Conservation (phyloP, 371 early-diverging fungal species). For the Saksenaea oblongispora region DNA sequence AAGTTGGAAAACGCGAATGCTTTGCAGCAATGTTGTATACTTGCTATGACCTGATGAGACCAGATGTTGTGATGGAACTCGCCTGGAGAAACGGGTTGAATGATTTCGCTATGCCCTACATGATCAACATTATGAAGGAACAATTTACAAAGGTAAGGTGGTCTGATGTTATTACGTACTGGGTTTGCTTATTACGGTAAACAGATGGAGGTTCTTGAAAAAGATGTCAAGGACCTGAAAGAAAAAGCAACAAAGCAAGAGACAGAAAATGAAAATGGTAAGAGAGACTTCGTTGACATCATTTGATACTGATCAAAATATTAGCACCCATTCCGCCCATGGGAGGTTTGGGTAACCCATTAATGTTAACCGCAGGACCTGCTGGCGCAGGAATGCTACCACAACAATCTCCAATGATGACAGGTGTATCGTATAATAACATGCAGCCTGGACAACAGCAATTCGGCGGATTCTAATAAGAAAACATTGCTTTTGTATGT, state of each 20-base stretch:
- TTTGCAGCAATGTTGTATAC: constrained; percentile 90
- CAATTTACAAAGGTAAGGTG: constrained; percentile 66
- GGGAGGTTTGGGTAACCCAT: constrained; percentile 65
- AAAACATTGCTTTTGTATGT: neutral
- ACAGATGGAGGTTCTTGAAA: constrained; percentile 25
- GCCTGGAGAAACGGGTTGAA: constrained; percentile 86
- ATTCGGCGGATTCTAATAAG: neutral
- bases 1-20: constrained; percentile 85
- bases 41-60: constrained; percentile 92
- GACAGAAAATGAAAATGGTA: constrained; percentile 35
- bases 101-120: constrained; percentile 96
- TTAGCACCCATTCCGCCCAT: constrained; percentile 33
- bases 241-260: constrained; percentile 26
- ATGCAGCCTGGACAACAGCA: constrained; percentile 4
- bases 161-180: neutral
- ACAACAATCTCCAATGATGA: constrained; percentile 52
- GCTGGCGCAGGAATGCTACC: constrained; percentile 26
- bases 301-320: neutral
- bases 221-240: constrained; percentile 26
- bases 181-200: neutral
- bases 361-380: constrained; percentile 61
- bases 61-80: constrained; percentile 93
- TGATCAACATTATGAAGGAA: constrained; percentile 89
- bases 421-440: constrained; percentile 27
- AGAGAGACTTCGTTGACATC: neutral